Conservation (phyloP, 768 basidiomycete species). For the Phaffia tasmanica region DNA sequence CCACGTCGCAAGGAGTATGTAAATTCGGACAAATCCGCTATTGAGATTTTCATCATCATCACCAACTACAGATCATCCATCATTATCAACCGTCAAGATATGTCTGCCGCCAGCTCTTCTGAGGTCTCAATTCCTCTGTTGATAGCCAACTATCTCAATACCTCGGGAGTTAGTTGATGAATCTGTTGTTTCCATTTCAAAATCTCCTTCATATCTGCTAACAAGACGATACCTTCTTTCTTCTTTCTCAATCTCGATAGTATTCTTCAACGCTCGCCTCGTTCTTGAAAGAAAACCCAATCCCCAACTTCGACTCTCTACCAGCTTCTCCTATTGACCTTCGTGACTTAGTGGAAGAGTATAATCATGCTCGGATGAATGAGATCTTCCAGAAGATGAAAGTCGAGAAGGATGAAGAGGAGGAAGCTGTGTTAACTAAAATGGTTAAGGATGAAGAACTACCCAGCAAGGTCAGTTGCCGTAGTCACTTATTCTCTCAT, state of each 20-base stretch:
- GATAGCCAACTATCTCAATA: no score
- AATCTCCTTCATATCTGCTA: no score
- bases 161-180: no score
- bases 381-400: no score
- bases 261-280: conserved; percentile 8
- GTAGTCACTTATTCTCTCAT: not conserved
- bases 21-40: no score
- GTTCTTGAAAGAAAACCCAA: conserved; percentile 10
- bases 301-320: not conserved
- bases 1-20: no score
- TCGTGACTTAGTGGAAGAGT: conserved; percentile 20
- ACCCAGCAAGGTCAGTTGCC: conserved; percentile 12
- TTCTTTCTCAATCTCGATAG: not conserved
- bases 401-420: conserved; percentile 8
- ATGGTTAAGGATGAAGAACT: conserved; percentile 4
- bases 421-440: conserved; percentile 10
- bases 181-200: no score
- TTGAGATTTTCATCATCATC: no score
- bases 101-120: no score
- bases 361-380: not conserved
- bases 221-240: not conserved
- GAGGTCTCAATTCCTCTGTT: no score
- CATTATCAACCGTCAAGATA: no score
- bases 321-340: conserved; percentile 7
- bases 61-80: no score